phyloP scores from a whole-genome alignment of 768 basidiomycete genomes.

The Pisolithus tinctorius region DNA sequence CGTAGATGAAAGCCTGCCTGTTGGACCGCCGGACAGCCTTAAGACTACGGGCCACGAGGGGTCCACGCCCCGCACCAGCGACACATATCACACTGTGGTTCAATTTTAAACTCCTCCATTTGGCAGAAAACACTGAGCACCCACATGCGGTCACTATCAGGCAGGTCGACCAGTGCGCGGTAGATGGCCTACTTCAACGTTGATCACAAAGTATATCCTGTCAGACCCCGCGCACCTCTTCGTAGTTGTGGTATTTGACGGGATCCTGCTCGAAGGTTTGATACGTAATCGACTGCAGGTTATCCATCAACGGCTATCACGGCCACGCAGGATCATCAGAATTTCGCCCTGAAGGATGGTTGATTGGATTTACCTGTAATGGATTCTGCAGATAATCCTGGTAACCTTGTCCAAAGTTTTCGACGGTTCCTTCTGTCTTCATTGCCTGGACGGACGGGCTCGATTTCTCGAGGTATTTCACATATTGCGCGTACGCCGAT shows the following conservation, averaged over 20 bases:
- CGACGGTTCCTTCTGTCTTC: conserved; percentile 66
- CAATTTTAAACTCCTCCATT: conserved; percentile 9
- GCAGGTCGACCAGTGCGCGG: conserved; percentile 70
- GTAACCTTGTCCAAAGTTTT: conserved; percentile 88
- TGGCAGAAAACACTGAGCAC: conserved; percentile 21
- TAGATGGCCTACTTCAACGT: conserved; percentile 59
- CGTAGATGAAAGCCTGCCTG: conserved; percentile 65
- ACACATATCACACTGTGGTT: conserved; percentile 70
- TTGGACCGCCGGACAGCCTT: conserved; percentile 64
- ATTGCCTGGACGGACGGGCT: conserved; percentile 61
- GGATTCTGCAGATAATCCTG: conserved; percentile 95
- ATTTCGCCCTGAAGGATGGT: background rate
- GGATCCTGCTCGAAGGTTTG: conserved; percentile 98
- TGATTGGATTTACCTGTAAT: conserved; percentile 54
- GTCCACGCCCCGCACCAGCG: conserved; percentile 93
- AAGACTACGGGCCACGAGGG: conserved; percentile 81
- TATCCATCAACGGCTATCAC: conserved; percentile 89
- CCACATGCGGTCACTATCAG: conserved; percentile 55
- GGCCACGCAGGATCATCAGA: conserved; percentile 5
- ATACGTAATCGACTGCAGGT: conserved; percentile 91
- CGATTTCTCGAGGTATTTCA: conserved; percentile 75
- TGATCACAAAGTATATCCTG: conserved; percentile 8
- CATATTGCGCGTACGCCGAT: conserved; percentile 83
- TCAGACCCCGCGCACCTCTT: conserved; percentile 53
- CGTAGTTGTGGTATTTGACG: conserved; percentile 92